Evolutionary conservation across 208 protist species (phyloP), one percentile per base, ranked within the genome.

Genomic region (Strigomonas culicis): DNA sequence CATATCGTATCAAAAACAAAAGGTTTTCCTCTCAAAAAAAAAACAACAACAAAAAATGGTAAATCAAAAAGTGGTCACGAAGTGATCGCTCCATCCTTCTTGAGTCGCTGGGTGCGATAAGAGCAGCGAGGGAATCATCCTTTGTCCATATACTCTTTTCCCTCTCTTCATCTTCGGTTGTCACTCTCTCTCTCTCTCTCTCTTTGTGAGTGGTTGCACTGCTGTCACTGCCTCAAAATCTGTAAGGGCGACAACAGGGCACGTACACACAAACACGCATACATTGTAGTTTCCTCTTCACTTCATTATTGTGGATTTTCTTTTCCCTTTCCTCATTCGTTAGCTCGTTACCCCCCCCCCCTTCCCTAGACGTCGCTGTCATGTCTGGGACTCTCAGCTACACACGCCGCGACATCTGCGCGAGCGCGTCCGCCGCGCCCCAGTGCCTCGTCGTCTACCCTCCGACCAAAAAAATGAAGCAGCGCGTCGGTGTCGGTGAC

Each of bases 381-480:
- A 51, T 58, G 47, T 2, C 50, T 13, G 57, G 44, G 19, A 28
- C 34, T 3, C 22, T 76, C 36, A 31, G 64, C 34, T 76, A 76
- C 63, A 78, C 68, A 27, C 56, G 75, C 21, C 75, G 63, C 36
- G 73, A 81, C 41, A 46, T 92, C 24, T 75, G 66, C 24, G 68
- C 65, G 27, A 81, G 74, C 52, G 43, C 74, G 1, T 59, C 77
- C 1, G 71, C 77, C 4, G 70, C 77, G 6, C 68, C 68, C 22
- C 71, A 75, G 24, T 90, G 86, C 59, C 70, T 96, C 55, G 68
- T 90, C n/a, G 66, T 97, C 4, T 95, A 91, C 56, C 87, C 92
- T 10, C 55, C 55, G 0, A 73, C 68, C 34, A 90, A 86, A 63
- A 93, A 90, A 53, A 74, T 59, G 27, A 82, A 72, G 63, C 88